Conservation (phyloP, 1,284 basidiomycete species). For the Melampsora larici-populina region DNA sequence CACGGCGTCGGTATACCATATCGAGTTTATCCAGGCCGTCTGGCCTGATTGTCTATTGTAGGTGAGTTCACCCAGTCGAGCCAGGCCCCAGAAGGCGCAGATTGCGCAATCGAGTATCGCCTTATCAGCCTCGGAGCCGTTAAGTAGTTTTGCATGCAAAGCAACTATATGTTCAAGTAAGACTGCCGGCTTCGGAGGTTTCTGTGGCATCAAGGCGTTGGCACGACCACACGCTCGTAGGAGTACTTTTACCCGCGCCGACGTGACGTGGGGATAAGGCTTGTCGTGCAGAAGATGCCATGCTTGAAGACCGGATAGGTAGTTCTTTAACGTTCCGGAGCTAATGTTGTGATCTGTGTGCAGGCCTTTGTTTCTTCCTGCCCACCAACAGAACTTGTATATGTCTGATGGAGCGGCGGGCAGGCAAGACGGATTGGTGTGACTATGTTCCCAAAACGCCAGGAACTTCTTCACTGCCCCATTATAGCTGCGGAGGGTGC, state of each 20-base stretch:
- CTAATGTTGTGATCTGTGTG: not conserved
- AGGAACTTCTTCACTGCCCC: slow-evolving; percentile 11
- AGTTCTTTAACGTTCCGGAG: not conserved
- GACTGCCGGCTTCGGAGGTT: too few species aligned
- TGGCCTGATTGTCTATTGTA: too few species aligned
- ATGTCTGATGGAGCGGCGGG: not conserved
- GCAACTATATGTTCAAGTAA: too few species aligned
- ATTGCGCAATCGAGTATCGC: too few species aligned
- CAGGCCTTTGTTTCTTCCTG: not conserved
- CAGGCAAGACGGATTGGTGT: not conserved
- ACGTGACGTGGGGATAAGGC: not conserved
- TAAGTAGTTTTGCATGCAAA: too few species aligned
- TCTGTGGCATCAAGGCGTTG: too few species aligned
- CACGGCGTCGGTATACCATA: too few species aligned
- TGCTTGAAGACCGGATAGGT: not conserved
- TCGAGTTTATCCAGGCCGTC: too few species aligned
- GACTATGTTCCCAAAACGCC: not conserved
- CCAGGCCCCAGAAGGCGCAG: too few species aligned
- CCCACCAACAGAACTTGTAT: not conserved
- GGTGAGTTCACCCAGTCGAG: too few species aligned
- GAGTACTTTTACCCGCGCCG: not conserved
- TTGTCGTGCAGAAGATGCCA: not conserved
- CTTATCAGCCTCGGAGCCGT: too few species aligned
- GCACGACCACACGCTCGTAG: not conserved
- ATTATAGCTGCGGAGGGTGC: not conserved